phyloP scores from a whole-genome alignment of 768 basidiomycete genomes.

The Russula vinacea region DNA sequence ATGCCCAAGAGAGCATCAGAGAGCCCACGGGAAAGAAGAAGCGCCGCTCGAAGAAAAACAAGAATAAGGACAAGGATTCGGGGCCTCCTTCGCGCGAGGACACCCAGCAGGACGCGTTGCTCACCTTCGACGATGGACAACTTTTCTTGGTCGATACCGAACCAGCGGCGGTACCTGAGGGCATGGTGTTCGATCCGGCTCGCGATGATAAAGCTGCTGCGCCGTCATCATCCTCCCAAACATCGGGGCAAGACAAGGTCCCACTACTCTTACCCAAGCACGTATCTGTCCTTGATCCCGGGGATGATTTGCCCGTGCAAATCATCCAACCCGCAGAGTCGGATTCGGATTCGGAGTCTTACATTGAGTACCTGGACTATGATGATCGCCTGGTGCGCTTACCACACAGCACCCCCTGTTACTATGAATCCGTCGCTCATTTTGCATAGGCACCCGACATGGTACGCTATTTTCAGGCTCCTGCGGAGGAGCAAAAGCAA shows the following conservation, averaged over 20 bases:
- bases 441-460: slow-evolving; percentile 45
- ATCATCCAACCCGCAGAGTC: slow-evolving; percentile 47
- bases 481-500: slow-evolving; percentile 40
- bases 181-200: slow-evolving; percentile 29
- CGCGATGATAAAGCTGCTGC: slow-evolving; percentile 13
- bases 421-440: not conserved
- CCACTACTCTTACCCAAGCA: slow-evolving; percentile 63
- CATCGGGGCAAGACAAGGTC: slow-evolving; percentile 11
- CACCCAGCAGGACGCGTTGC: not conserved
- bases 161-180: slow-evolving; percentile 39
- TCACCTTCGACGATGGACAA: not conserved
- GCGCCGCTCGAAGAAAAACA: slow-evolving; percentile 21
- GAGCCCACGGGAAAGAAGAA: slow-evolving; percentile 16
- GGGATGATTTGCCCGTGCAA: slow-evolving; percentile 41
- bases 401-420: not conserved
- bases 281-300: slow-evolving; percentile 52
- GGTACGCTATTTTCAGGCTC: slow-evolving; percentile 63
- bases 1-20: not conserved
- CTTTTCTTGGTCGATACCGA: slow-evolving; percentile 53
- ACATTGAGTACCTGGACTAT: slow-evolving; percentile 76
- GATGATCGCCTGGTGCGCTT: slow-evolving; percentile 53
- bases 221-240: slow-evolving; percentile 17
- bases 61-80: slow-evolving; percentile 2
- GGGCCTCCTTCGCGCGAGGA: slow-evolving; percentile 5
- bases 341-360: slow-evolving; percentile 59